Percentiles rank a stretch among this genome's conserved stretches.
Conservation (phyloP, 2,329 filamentous ascomycete genomes). For the Bretziella fagacearum region DNA sequence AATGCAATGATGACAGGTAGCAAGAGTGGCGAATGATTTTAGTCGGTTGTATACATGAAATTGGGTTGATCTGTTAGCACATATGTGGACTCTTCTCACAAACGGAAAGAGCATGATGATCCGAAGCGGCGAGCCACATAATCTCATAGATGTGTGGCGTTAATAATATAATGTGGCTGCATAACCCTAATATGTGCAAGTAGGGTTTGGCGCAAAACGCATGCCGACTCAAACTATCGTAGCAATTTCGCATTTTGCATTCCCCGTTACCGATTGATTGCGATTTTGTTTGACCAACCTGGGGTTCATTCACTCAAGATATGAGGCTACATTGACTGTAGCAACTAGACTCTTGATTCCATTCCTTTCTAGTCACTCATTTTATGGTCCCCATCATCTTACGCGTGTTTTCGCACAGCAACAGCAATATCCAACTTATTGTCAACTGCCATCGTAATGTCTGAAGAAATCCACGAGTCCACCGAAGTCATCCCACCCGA, state of each 20-base stretch:
- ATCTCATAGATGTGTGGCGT: background rate
- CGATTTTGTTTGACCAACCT: no score
- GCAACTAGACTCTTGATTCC: background rate
- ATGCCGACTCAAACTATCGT: background rate
- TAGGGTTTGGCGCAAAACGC: background rate
- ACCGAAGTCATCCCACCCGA: constrained; percentile 16
- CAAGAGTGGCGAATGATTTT: no score
- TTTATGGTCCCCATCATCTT: background rate
- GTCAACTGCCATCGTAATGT: background rate
- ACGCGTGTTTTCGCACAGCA: background rate
- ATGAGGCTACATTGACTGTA: background rate
- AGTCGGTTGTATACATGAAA: no score
- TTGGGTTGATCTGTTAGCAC: no score
- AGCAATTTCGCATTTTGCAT: background rate
- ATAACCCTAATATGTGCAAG: background rate
- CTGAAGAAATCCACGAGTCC: background rate
- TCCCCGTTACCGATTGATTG: background rate
- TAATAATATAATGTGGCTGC: background rate
- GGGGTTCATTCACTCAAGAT: background rate
- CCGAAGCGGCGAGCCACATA: no score
- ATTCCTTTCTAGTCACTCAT: background rate
- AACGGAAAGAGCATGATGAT: no score
- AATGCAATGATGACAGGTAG: no score
- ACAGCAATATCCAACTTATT: background rate
- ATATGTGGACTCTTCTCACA: no score